Percentiles rank a stretch among this genome's conserved stretches.
These are phyloP conservation scores for Cystofilobasidium bisporidii DNA, from an alignment of 768 basidiomycete species.

Conservation along the genomic window DNA sequence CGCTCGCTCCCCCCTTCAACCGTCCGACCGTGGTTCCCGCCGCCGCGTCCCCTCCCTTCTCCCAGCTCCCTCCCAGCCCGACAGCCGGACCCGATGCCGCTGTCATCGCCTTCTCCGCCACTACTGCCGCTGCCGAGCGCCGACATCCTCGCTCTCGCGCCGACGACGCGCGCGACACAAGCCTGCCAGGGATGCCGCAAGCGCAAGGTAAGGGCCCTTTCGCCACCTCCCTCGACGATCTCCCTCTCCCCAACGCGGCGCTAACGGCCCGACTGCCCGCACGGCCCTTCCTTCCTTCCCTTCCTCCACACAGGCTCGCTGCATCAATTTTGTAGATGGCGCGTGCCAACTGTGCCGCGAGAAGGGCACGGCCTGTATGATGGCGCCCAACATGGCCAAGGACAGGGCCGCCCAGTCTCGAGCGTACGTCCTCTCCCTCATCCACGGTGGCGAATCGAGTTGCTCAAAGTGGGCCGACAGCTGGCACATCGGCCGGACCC, in stretches of 20 bases:
- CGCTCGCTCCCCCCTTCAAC: too few species aligned
- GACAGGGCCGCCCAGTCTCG: neutral
- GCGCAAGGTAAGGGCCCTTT: neutral
- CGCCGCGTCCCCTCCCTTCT: too few species aligned
- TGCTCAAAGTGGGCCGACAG: too few species aligned
- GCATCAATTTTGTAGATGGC: constrained; percentile 1
- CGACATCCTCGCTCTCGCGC: too few species aligned
- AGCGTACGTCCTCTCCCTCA: neutral
- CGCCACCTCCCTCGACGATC: neutral
- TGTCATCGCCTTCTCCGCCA: too few species aligned
- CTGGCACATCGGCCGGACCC: neutral
- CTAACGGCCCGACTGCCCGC: neutral
- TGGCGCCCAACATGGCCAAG: constrained; percentile 8
- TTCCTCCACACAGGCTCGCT: neutral
- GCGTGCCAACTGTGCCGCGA: neutral
- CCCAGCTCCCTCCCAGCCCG: too few species aligned
- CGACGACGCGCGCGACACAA: neutral
- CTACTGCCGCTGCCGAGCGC: too few species aligned
- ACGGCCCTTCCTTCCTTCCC: neutral
- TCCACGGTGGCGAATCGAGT: too few species aligned
- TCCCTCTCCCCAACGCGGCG: too few species aligned
- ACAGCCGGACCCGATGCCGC: too few species aligned
- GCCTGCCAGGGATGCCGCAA: constrained; percentile 1
- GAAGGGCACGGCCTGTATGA: neutral
- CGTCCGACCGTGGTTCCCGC: too few species aligned